Conservation (phyloP, 2,329 filamentous ascomycete species). For the Ophiocordyceps sinensis region DNA sequence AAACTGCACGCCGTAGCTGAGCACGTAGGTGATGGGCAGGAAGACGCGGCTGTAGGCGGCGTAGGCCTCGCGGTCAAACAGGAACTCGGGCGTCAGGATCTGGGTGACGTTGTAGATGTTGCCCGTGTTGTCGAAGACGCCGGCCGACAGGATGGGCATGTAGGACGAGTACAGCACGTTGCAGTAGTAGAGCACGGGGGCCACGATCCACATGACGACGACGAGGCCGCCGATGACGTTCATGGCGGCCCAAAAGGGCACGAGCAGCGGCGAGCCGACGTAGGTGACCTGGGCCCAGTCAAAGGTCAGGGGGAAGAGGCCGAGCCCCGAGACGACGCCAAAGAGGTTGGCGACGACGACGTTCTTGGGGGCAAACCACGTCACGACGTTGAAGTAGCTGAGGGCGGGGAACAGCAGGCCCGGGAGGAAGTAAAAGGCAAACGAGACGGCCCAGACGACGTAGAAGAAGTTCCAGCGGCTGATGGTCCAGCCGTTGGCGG, state of each 20-base stretch:
- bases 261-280: slow-evolving; percentile 71
- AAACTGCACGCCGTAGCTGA: slow-evolving; percentile 79
- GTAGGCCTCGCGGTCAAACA: slow-evolving; percentile 67
- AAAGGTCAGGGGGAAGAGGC: slow-evolving; percentile 73
- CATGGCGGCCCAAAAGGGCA: slow-evolving; percentile 75
- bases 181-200: slow-evolving; percentile 66
- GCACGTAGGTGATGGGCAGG: slow-evolving; percentile 71
- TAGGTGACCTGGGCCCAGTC: slow-evolving; percentile 87
- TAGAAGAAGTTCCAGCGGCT: slow-evolving; percentile 78
- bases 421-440: slow-evolving; percentile 73
- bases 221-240: slow-evolving; percentile 72
- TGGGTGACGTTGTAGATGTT: slow-evolving; percentile 67
- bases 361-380: slow-evolving; percentile 77
- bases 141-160: slow-evolving; percentile 72
- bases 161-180: slow-evolving; percentile 72
- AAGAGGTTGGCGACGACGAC: slow-evolving; percentile 81
- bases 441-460: slow-evolving; percentile 53
- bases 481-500: slow-evolving; percentile 69
- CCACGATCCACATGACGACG: slow-evolving; percentile 72
- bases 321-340: slow-evolving; percentile 70
- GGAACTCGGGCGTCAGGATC: slow-evolving; percentile 62
- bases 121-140: slow-evolving; percentile 76
- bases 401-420: slow-evolving; percentile 70
- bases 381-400: slow-evolving; percentile 80
- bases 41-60: slow-evolving; percentile 72